Percentiles rank a stretch among this genome's conserved stretches.
phyloP scores from a whole-genome alignment of 2,329 filamentous ascomycete genomes.

The Cyclaneusma minus region DNA sequence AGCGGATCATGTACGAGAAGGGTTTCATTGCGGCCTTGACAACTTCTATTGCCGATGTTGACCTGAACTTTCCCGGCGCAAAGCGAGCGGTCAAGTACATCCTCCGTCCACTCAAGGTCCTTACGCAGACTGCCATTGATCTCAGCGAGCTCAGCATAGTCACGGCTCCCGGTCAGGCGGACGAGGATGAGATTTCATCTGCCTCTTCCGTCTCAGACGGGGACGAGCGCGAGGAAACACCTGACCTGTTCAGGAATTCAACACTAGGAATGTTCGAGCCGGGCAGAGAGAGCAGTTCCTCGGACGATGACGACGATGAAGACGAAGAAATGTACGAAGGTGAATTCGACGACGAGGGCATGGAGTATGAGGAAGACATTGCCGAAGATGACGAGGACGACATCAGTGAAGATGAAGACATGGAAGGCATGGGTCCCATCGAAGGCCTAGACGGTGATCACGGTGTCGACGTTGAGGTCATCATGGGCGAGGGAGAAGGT shows the following conservation, averaged over 20 bases:
- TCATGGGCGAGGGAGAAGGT: conserved; percentile 64
- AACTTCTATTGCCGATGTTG: conserved; percentile 83
- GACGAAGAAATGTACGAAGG: conserved; percentile 90
- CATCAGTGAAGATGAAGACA: conserved; percentile 72
- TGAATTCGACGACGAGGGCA: conserved; percentile 74
- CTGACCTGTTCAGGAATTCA: conserved; percentile 92
- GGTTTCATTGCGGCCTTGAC: conserved; percentile 83
- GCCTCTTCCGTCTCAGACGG: conserved; percentile 83
- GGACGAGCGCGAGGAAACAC: conserved; percentile 82
- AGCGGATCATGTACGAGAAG: conserved; percentile 96
- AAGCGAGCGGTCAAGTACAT: conserved; percentile 96
- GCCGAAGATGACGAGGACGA: conserved; percentile 69
- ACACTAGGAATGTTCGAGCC: conserved; percentile 89
- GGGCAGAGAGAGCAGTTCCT: conserved; percentile 65
- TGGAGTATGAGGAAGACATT: conserved; percentile 81
- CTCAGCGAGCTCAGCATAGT: conserved; percentile 65
- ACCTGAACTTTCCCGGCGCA: conserved; percentile 83
- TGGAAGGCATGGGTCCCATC: conserved; percentile 72
- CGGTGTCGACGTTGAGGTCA: conserved; percentile 50
- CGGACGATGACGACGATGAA: conserved; percentile 52
- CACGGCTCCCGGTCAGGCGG: conserved; percentile 46
- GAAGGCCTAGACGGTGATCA: conserved; percentile 55
- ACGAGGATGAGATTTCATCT: conserved; percentile 78
- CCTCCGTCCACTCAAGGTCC: conserved; percentile 68
- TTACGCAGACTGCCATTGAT: conserved; percentile 76